These are phyloP conservation scores for Colletotrichum karsti DNA, from an alignment of 2,329 filamentous ascomycete species.

Conservation along the genomic window DNA sequence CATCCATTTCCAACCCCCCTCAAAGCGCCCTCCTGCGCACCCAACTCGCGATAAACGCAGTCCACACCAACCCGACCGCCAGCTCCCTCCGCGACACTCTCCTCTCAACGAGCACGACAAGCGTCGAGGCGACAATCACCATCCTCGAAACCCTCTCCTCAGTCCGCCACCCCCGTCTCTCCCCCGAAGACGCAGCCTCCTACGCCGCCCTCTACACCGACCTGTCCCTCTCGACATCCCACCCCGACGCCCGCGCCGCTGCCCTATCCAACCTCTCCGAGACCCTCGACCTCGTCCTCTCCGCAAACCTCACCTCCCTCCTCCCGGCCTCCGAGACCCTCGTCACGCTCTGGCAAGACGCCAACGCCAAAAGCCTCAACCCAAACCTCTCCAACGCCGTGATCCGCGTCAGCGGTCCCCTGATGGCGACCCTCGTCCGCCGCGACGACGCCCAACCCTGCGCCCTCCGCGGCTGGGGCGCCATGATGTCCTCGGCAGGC, in stretches of 20 bases:
- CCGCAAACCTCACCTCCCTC: conserved; percentile 28
- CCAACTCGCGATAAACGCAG: conserved; percentile 45
- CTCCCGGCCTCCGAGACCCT: conserved; percentile 45
- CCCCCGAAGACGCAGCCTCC: conserved; percentile 35
- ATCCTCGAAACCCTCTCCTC: conserved; percentile 47
- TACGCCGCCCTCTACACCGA: conserved; percentile 52
- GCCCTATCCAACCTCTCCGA: conserved; percentile 57
- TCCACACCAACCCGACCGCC: conserved; percentile 30
- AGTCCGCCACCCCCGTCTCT: conserved; percentile 35
- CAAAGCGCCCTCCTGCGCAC: conserved; percentile 47
- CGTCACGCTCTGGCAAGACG: conserved; percentile 48
- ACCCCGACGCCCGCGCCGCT: conserved; percentile 54
- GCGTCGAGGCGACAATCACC: conserved; percentile 46
- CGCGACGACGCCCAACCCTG: conserved; percentile 21
- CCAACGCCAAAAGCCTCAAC: conserved; percentile 49
- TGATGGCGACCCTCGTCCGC: conserved; percentile 46
- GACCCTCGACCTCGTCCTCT: conserved; percentile 51
- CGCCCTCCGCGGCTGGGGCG: conserved; percentile 54
- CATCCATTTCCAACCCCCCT: not conserved
- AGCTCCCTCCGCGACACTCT: conserved; percentile 17
- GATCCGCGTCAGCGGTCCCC: conserved; percentile 54
- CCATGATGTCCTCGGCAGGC: conserved; percentile 48
- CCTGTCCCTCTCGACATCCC: conserved; percentile 45
- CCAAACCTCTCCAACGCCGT: conserved; percentile 59
- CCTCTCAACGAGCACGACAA: conserved; percentile 15